Conservation (phyloP, 495 filamentous ascomycete species). For the Durotheca rogersii region DNA sequence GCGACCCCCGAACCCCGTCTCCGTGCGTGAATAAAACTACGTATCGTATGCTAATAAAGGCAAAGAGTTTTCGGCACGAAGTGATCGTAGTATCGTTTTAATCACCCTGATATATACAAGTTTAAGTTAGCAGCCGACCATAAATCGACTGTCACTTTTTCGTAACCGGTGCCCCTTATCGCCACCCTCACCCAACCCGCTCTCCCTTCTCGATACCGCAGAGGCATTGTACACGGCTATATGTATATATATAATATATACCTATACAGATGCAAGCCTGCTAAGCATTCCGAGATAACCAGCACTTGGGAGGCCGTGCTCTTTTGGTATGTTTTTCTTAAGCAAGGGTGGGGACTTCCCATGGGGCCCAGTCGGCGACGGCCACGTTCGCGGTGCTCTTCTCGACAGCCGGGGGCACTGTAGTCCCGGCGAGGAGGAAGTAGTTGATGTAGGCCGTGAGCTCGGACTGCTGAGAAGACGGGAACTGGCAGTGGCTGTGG, state of each 20-base stretch:
- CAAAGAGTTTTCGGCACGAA: too few relatives aligned
- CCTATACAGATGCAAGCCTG: slow-evolving; percentile 17
- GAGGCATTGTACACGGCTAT: too few relatives aligned
- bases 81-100: too few relatives aligned
- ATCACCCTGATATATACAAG: slow-evolving; percentile 15
- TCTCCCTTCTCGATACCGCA: neutral
- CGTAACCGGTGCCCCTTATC: neutral
- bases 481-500: slow-evolving; percentile 57
- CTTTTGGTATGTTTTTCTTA: too few relatives aligned
- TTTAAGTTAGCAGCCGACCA: neutral
- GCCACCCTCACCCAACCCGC: too few relatives aligned
- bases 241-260: neutral
- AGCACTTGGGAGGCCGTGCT: too few relatives aligned
- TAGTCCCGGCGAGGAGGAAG: slow-evolving; percentile 47
- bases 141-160: too few relatives aligned
- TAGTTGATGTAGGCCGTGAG: slow-evolving; percentile 56
- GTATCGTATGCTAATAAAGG: too few relatives aligned
- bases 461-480: slow-evolving; percentile 48
- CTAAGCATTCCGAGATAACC: neutral
- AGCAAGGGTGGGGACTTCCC: slow-evolving; percentile 41
- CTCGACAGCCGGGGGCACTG: slow-evolving; percentile 42
- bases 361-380: slow-evolving; percentile 44
- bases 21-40: too few relatives aligned
- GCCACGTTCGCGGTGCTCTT: slow-evolving; percentile 40
- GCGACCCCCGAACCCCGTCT: neutral